Percentiles rank a stretch among this genome's conserved stretches.
These are phyloP conservation scores for Pulveroboletus sp. DNA, from an alignment of 768 basidiomycete species.

Conservation along the genomic window DNA sequence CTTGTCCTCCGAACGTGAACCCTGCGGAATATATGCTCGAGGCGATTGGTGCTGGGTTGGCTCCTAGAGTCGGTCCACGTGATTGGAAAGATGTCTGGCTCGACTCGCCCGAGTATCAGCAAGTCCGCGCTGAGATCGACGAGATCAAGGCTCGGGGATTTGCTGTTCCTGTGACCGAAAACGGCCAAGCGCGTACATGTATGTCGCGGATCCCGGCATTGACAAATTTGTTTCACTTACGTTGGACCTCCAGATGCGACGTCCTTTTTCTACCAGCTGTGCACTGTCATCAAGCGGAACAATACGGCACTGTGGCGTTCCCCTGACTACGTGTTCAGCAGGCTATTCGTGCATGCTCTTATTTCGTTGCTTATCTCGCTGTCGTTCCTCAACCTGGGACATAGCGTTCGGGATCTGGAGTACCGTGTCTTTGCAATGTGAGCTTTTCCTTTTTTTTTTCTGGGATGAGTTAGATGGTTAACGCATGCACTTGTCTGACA, in stretches of 20 bases:
- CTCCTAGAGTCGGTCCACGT: constrained; percentile 66
- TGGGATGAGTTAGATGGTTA: neutral
- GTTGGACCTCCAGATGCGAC: constrained; percentile 57
- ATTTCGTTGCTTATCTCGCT: constrained; percentile 72
- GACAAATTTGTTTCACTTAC: neutral
- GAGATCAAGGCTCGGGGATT: constrained; percentile 48
- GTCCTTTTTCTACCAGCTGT: constrained; percentile 71
- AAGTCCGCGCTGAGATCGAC: constrained; percentile 42
- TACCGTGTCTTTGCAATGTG: constrained; percentile 81
- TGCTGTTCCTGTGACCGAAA: constrained; percentile 38
- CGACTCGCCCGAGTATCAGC: constrained; percentile 58
- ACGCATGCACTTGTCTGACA: constrained; percentile 18
- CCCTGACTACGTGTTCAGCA: constrained; percentile 82
- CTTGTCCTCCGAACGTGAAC: constrained; percentile 75
- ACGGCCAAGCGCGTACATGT: constrained; percentile 48
- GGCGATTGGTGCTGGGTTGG: constrained; percentile 83
- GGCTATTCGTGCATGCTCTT: constrained; percentile 72
- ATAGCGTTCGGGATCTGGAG: constrained; percentile 63
- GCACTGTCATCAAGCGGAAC: constrained; percentile 63
- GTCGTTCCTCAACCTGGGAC: constrained; percentile 75
- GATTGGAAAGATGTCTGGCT: constrained; percentile 90
- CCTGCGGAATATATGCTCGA: constrained; percentile 80
- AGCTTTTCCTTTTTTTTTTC: constrained; percentile 21
- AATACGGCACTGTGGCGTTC: constrained; percentile 76
- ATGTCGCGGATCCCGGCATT: constrained; percentile 10